Evolutionary conservation across 2,329 filamentous ascomycete genomes (phyloP), one percentile per base, ranked within the genome.

Genomic region (Keithomyces neogunnii): DNA sequence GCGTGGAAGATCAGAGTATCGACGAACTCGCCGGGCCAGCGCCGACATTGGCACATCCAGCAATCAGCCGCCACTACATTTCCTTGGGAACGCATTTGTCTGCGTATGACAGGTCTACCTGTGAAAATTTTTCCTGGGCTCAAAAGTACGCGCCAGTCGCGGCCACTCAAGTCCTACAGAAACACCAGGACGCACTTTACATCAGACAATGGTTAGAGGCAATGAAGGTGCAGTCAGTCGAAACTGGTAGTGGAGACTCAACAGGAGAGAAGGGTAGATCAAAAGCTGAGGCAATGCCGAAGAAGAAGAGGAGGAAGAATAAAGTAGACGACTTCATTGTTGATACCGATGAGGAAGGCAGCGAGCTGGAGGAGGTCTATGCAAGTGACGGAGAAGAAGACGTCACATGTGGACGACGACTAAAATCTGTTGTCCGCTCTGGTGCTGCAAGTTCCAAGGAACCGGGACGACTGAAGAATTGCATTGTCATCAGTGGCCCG

Each of bases 401-500:
- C 50, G 74, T 70, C 33, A 8, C 68, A 47, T 56, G 56, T 45
- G 62, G 72, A 51, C 59, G 72, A 51, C 31, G 56, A 45, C 80
- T 71, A 64, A 81, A 74, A 60, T 80, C 79, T 9, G 75, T 85
- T 2, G 66, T 86, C 39, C 73, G 74, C 51, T 70, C 66, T 55
- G 70, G 67, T 5, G 64, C 69, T 48, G 54, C 63, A 50, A 63
- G 62, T 28, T 59, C 63, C 30, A 78, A 73, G 53, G 72, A 75
- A 6, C 61, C 66, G 10, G 62, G 67, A 7, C 80, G 78, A 46
- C 64, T 85, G 33, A 77, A 77, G 48, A 96, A 96, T 67, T 81
- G 85, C 0, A 80, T 96, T n/a, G 73, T 99, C 6, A 75, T 99
- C 33, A 96, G 89, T 61, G 93, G 93, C 0, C 89, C 92, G 3